Evolutionary conservation across 176 grass and related monocot species (phyloP).

Genomic region (Musa acuminata): DNA sequence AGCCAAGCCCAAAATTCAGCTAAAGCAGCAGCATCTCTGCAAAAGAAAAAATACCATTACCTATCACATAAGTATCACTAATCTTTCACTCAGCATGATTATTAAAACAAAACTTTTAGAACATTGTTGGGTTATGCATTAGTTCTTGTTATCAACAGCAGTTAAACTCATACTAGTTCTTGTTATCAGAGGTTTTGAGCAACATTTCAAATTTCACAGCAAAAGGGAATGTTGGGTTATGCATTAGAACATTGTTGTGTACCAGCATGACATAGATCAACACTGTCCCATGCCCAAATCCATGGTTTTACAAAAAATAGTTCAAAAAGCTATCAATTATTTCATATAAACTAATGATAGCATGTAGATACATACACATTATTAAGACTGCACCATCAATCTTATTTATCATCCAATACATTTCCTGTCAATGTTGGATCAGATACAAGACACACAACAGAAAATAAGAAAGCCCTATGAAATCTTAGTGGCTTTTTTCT

Average conservation of each 20-base stretch:
- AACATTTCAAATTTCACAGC: background rate
- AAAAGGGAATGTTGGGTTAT: too few species aligned
- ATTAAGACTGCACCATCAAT: too few species aligned
- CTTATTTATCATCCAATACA: too few species aligned
- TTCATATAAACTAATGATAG: too few species aligned
- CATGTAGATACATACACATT: too few species aligned
- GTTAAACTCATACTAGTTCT: too few species aligned
- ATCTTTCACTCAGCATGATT: background rate
- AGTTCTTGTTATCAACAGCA: too few species aligned
- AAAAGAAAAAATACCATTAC: conserved; percentile 25
- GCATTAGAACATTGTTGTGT: background rate
- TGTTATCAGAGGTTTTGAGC: background rate
- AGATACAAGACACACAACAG: background rate
- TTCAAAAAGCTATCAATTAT: background rate
- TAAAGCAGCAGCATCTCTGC: conserved; percentile 94
- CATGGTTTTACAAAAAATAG: background rate
- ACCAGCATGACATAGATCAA: background rate
- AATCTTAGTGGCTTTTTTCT: background rate
- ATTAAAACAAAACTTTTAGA: background rate
- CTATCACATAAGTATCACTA: background rate
- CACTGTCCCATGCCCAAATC: background rate
- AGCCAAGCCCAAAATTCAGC: conserved; percentile 94
- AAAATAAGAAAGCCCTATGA: background rate
- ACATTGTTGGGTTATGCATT: too few species aligned
- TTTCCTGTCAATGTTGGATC: background rate